Conservation (phyloP, 441 rosid species). For the Adansonia gregorii region DNA sequence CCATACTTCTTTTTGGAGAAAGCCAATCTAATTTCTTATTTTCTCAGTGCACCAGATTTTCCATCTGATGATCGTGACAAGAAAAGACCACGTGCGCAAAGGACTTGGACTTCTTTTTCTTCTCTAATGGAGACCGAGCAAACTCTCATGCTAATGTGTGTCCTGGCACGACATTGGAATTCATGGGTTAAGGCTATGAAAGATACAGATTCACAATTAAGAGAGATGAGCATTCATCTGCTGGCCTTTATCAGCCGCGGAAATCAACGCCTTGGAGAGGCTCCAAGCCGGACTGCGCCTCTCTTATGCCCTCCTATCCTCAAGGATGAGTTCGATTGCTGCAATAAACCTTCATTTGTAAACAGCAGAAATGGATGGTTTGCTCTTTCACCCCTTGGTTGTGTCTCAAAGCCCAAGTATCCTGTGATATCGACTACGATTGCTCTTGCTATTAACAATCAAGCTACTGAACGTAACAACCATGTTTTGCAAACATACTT, state of each 20-base stretch:
- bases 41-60: conserved; percentile 73
- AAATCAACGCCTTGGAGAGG: conserved; percentile 67
- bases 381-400: conserved; percentile 70
- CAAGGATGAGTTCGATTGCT: conserved; percentile 72
- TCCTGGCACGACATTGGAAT: conserved; percentile 66
- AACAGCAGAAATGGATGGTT: conserved; percentile 88
- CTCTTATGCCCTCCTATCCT: conserved; percentile 65
- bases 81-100: conserved; percentile 68
- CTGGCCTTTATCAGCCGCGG: conserved; percentile 91
- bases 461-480: conserved; percentile 45
- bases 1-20: conserved; percentile 77
- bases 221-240: conserved; percentile 85
- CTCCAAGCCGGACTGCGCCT: conserved; percentile 49
- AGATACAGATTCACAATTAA: conserved; percentile 71
- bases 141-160: conserved; percentile 81
- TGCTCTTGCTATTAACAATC: conserved; percentile 58
- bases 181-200: conserved; percentile 78
- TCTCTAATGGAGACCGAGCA: conserved; percentile 86
- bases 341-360: conserved; percentile 61
- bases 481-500: conserved; percentile 59
- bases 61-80: conserved; percentile 66
- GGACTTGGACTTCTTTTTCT: conserved; percentile 66
- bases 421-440: conserved; percentile 46
- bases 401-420: conserved; percentile 48
- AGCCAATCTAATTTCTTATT: conserved; percentile 65